These are phyloP conservation scores for Phytophthora tentaculata DNA, from an alignment of 352 stramenopile genomes.

Conservation along the genomic window DNA sequence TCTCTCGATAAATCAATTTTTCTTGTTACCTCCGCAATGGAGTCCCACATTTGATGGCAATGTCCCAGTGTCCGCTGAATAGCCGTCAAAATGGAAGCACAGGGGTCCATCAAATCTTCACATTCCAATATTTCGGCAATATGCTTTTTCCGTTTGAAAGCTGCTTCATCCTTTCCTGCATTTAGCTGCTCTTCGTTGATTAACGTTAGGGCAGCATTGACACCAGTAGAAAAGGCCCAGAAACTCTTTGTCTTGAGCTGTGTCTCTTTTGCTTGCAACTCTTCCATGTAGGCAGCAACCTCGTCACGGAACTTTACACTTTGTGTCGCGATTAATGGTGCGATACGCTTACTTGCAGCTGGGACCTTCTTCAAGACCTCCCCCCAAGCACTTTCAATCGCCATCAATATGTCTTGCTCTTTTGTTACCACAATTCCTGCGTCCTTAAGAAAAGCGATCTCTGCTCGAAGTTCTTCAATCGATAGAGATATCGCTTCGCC, in stretches of 20 bases:
- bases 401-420: conserved; percentile 58
- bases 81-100: conserved; percentile 64
- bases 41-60: conserved; percentile 86
- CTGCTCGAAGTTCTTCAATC: conserved; percentile 71
- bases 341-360: conserved; percentile 66
- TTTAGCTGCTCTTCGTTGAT: conserved; percentile 49
- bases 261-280: conserved; percentile 67
- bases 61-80: conserved; percentile 84
- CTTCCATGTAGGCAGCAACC: conserved; percentile 84
- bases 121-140: conserved; percentile 95
- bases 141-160: conserved; percentile 77
- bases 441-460: conserved; percentile 73
- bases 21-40: conserved; percentile 84
- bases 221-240: conserved; percentile 63
- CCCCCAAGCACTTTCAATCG: conserved; percentile 63
- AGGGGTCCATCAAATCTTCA: conserved; percentile 87
- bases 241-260: conserved; percentile 63
- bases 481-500: conserved; percentile 64
- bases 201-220: conserved; percentile 44
- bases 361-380: conserved; percentile 75
- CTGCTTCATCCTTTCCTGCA: conserved; percentile 43
- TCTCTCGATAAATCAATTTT: conserved; percentile 91
- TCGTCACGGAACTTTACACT: conserved; percentile 74
- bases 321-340: conserved; percentile 65
- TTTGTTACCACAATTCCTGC: conserved; percentile 59